A percentile compares a stretch with the other conserved stretches of the same genome.
phyloP scores from a whole-genome alignment of 345 rosid genomes.

The Citrus medica region DNA sequence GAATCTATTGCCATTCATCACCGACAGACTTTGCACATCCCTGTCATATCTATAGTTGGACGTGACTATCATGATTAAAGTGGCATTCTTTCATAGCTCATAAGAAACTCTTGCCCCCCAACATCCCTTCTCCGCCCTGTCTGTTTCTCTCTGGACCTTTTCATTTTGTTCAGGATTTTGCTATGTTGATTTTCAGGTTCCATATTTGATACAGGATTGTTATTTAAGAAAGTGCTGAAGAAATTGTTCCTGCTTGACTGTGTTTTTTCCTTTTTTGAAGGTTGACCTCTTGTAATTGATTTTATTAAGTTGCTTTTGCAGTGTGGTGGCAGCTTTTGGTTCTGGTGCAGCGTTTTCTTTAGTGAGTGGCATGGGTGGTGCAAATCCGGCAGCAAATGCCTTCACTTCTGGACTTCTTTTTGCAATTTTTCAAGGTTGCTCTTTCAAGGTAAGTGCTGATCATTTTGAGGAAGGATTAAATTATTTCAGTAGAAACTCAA shows the following conservation, averaged over 20 bases:
- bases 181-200: not conserved
- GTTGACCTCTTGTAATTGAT: not conserved
- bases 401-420: slow-evolving; percentile 71
- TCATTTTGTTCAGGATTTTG: not conserved
- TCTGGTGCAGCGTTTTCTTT: slow-evolving; percentile 82
- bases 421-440: slow-evolving; percentile 76
- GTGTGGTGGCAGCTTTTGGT: slow-evolving; percentile 96
- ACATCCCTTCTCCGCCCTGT: not conserved
- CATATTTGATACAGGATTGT: not conserved
- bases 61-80: not conserved
- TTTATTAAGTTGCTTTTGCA: slow-evolving; percentile 29
- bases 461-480: not conserved
- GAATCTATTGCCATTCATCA: not conserved
- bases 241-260: not conserved
- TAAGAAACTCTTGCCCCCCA: too few species aligned
- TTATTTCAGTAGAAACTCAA: not conserved
- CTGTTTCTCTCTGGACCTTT: not conserved
- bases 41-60: not conserved
- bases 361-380: slow-evolving; percentile 79
- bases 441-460: slow-evolving; percentile 61
- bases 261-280: too few species aligned
- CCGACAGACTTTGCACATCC: not conserved
- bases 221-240: not conserved
- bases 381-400: slow-evolving; percentile 69
- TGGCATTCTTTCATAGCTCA: not conserved